Conservation (phyloP, 2,329 filamentous ascomycete species). For the Myriosclerotinia duriaeana region DNA sequence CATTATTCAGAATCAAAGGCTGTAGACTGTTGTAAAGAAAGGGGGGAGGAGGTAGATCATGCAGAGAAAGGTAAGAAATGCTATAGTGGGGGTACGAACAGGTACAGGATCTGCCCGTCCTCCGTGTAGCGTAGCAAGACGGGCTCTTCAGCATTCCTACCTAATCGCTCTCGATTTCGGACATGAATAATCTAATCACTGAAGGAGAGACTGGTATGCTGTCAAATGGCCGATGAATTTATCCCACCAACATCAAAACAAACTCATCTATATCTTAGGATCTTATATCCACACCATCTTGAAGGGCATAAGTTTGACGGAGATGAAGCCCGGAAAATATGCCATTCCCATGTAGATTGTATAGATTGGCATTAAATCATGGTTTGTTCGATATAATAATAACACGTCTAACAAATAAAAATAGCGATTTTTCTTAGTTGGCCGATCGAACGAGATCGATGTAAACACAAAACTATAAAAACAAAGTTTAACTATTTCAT, state of each 20-base stretch:
- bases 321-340: constrained; percentile 9
- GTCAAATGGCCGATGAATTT: neutral
- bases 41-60: neutral
- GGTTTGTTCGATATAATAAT: neutral
- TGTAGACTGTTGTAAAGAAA: neutral
- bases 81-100: constrained; percentile 10
- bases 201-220: neutral
- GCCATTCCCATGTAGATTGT: neutral
- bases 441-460: no score
- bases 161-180: neutral
- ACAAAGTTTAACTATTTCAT: no score
- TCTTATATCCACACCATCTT: neutral
- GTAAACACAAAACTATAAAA: no score
- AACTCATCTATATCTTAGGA: neutral
- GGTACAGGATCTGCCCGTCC: neutral
- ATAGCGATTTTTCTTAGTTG: no score
- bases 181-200: neutral
- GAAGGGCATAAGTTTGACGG: constrained; percentile 3
- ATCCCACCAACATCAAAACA: neutral
- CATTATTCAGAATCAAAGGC: neutral
- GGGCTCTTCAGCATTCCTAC: neutral
- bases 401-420: neutral
- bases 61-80: constrained; percentile 9
- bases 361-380: constrained; percentile 7
- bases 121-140: neutral